These are phyloP conservation scores for Apiosordaria backusii DNA, from an alignment of 495 filamentous ascomycete species.

Conservation along the genomic window DNA sequence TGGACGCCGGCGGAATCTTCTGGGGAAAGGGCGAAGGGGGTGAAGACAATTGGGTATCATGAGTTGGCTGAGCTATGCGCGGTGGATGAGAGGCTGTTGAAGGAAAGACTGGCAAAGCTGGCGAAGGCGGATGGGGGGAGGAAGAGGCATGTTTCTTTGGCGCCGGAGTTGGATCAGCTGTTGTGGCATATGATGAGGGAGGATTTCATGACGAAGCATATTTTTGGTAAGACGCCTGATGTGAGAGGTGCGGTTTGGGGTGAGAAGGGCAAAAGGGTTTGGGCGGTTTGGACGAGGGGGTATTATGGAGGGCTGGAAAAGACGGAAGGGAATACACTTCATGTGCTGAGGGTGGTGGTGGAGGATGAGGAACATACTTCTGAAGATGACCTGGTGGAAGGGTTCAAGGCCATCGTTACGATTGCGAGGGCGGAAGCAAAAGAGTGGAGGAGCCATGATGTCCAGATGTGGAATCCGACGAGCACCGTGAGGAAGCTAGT, in stretches of 20 bases:
- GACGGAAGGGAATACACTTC: constrained; percentile 61
- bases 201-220: constrained; percentile 67
- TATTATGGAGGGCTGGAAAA: constrained; percentile 50
- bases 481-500: constrained; percentile 33
- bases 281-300: constrained; percentile 78
- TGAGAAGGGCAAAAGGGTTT: constrained; percentile 53
- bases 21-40: constrained; percentile 6
- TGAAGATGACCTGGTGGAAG: constrained; percentile 49
- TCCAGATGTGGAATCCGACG: constrained; percentile 53
- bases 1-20: constrained; percentile 47
- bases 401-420: constrained; percentile 51
- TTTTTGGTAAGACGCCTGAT: constrained; percentile 49
- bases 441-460: constrained; percentile 42
- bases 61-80: constrained; percentile 57
- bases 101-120: constrained; percentile 29
- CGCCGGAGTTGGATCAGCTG: constrained; percentile 69
- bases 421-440: constrained; percentile 38
- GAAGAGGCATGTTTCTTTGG: constrained; percentile 58
- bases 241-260: constrained; percentile 65
- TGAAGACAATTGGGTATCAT: constrained; percentile 41
- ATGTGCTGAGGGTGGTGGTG: constrained; percentile 74
- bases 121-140: constrained; percentile 2
- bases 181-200: constrained; percentile 86
- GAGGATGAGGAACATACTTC: constrained; percentile 48
- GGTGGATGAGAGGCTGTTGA: constrained; percentile 53